These are phyloP conservation scores for Mycena olivaceomarginata DNA, from an alignment of 768 basidiomycete genomes.

Conservation along the genomic window DNA sequence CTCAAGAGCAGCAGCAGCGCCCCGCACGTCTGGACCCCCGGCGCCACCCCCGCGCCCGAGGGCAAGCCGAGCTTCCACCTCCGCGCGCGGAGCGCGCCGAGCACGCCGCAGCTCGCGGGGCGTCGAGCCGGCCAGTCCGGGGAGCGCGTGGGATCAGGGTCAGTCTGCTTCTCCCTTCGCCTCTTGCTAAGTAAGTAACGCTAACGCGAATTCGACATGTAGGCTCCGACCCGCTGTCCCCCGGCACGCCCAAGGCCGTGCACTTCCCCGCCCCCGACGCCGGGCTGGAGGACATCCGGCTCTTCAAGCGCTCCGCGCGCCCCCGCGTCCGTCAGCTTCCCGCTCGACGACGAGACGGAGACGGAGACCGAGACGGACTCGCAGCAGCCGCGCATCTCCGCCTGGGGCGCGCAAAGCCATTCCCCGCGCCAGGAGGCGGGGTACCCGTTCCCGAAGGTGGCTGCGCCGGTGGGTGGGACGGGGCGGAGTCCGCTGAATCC, in stretches of 20 bases:
- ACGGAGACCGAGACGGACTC: slow-evolving; percentile 58
- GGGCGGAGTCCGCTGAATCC: slow-evolving; percentile 10
- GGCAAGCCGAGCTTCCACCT: neutral
- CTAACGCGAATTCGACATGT: too few species aligned
- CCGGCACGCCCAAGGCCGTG: slow-evolving; percentile 82
- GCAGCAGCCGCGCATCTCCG: neutral
- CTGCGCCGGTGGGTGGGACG: too few species aligned
- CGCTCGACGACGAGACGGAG: slow-evolving; percentile 60
- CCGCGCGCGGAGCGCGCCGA: slow-evolving; percentile 19
- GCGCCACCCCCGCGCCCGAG: too few species aligned
- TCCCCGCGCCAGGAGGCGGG: neutral
- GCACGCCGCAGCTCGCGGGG: slow-evolving; percentile 7
- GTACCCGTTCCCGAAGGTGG: slow-evolving; percentile 27
- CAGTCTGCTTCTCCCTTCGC: too few species aligned
- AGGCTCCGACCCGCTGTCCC: slow-evolving; percentile 4
- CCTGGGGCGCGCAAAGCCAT: too few species aligned
- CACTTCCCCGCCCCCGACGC: slow-evolving; percentile 87
- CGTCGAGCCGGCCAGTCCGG: neutral
- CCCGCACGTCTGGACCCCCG: slow-evolving; percentile 6
- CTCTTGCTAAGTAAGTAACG: too few species aligned
- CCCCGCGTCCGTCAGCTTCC: slow-evolving; percentile 73
- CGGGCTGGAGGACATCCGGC: slow-evolving; percentile 74
- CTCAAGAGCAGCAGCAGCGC: slow-evolving; percentile 20
- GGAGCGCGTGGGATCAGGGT: too few species aligned
- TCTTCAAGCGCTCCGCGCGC: slow-evolving; percentile 81